phyloP scores from a whole-genome alignment of 179 eudicot genomes.

The Amaranthus tricolor region DNA sequence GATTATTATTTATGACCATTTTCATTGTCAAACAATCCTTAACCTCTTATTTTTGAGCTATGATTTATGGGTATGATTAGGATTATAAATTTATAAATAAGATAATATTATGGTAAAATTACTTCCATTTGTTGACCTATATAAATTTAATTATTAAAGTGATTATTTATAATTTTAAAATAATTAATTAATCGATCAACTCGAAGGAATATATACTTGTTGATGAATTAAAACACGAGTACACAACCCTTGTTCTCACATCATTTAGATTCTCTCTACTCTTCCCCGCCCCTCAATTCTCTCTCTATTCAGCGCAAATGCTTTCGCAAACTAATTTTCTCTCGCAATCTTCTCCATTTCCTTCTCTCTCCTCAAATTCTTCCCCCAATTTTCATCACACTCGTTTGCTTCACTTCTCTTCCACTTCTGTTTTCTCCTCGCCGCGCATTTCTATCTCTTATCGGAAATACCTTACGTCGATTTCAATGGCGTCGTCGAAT shows the following conservation, averaged over 20 bases:
- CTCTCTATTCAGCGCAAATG: slow-evolving; percentile 37
- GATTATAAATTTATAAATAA: no score
- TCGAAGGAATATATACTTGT: no score
- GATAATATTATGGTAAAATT: no score
- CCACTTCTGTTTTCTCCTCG: slow-evolving; percentile 6
- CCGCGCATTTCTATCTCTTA: slow-evolving; percentile 24
- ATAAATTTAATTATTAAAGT: no score
- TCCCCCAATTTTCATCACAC: slow-evolving; percentile 8
- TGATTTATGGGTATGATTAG: no score
- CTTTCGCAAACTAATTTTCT: slow-evolving; percentile 36
- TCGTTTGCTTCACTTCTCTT: slow-evolving; percentile 23
- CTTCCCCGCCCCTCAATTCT: slow-evolving; percentile 15
- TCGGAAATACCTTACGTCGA: slow-evolving; percentile 8
- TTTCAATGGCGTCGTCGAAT: slow-evolving; percentile 32
- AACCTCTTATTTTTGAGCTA: no score
- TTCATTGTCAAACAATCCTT: no score
- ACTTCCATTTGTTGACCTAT: no score
- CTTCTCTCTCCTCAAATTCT: slow-evolving; percentile 22
- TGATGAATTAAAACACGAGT: no score
- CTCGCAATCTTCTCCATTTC: slow-evolving; percentile 24
- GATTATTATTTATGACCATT: no score
- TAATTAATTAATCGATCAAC: no score
- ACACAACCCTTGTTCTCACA: background rate
- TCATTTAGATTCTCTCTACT: background rate
- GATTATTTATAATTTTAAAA: no score